Evolutionary conservation across 345 rosid species (phyloP).

Genomic region (Anacardium occidentale): DNA sequence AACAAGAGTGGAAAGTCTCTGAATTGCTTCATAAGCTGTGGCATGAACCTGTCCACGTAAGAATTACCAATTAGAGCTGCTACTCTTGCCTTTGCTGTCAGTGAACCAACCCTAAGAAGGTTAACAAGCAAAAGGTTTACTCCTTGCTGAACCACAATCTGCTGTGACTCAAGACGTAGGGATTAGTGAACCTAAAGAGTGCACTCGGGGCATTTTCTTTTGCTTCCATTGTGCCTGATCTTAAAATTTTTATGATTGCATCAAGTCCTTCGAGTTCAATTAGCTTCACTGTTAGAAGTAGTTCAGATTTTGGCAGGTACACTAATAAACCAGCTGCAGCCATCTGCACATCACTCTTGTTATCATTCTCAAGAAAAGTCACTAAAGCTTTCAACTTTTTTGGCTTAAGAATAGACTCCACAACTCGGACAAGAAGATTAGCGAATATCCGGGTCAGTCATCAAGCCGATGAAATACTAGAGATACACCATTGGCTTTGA

Average conservation of each 20-base stretch:
- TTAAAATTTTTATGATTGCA: slow-evolving; percentile 45
- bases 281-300: slow-evolving; percentile 41
- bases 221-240: slow-evolving; percentile 51
- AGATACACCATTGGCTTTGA: slow-evolving; percentile 43
- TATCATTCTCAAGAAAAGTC: slow-evolving; percentile 59
- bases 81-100: slow-evolving; percentile 56
- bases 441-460: slow-evolving; percentile 47
- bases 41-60: slow-evolving; percentile 36
- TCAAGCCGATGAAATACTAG: slow-evolving; percentile 60
- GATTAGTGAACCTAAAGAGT: slow-evolving; percentile 65
- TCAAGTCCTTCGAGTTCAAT: slow-evolving; percentile 47
- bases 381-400: slow-evolving; percentile 58
- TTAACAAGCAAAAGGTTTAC: slow-evolving; percentile 50
- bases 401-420: slow-evolving; percentile 58
- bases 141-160: slow-evolving; percentile 46
- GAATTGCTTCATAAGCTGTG: slow-evolving; percentile 57
- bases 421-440: slow-evolving; percentile 62
- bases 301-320: slow-evolving; percentile 63
- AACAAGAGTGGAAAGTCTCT: slow-evolving; percentile 52
- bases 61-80: slow-evolving; percentile 64
- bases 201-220: slow-evolving; percentile 64
- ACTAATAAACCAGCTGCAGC: slow-evolving; percentile 72
- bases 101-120: slow-evolving; percentile 43
- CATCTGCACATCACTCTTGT: slow-evolving; percentile 51
- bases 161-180: slow-evolving; percentile 44